Percentiles rank a stretch among this genome's conserved stretches.
These are phyloP conservation scores for Gyrodon lividus DNA, from an alignment of 768 basidiomycete species.

Conservation along the genomic window DNA sequence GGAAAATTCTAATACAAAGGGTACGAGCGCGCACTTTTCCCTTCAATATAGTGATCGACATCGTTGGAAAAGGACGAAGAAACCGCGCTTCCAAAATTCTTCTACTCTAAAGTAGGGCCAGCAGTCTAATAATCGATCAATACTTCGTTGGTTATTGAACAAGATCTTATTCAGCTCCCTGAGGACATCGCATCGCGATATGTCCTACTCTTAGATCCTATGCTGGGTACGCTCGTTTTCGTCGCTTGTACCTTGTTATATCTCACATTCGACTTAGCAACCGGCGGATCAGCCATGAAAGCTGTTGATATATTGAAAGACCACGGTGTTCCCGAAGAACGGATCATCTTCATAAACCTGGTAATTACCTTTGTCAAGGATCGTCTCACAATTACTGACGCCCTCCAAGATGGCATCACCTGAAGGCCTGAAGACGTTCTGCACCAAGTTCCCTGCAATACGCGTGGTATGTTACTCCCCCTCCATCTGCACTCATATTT, in stretches of 20 bases:
- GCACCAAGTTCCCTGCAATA: conserved; percentile 67
- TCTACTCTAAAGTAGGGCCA: conserved; percentile 71
- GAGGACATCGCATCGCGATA: conserved; percentile 90
- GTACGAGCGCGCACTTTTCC: conserved; percentile 40
- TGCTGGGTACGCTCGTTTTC: conserved; percentile 69
- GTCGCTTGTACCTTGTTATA: neutral
- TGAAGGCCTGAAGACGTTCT: conserved; percentile 84
- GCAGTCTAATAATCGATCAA: neutral
- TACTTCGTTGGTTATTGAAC: neutral
- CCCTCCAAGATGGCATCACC: conserved; percentile 75
- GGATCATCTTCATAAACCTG: conserved; percentile 93
- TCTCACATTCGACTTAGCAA: conserved; percentile 47
- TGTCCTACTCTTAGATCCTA: conserved; percentile 93
- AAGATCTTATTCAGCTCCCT: conserved; percentile 61
- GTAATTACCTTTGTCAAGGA: conserved; percentile 36
- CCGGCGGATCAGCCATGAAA: conserved; percentile 97
- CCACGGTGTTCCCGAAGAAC: conserved; percentile 89
- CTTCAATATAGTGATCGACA: conserved; percentile 1
- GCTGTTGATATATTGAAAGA: conserved; percentile 93
- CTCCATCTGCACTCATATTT: neutral
- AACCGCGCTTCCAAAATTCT: conserved; percentile 89
- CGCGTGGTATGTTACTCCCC: conserved; percentile 60
- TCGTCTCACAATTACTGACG: neutral
- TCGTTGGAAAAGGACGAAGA: conserved; percentile 75
- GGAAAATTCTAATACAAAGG: conserved; percentile 97